A percentile compares a stretch with the other conserved stretches of the same genome.
These are phyloP conservation scores for Cryptosporidium andersoni DNA, from an alignment of 169 alveolate genomes.

Conservation along the genomic window DNA sequence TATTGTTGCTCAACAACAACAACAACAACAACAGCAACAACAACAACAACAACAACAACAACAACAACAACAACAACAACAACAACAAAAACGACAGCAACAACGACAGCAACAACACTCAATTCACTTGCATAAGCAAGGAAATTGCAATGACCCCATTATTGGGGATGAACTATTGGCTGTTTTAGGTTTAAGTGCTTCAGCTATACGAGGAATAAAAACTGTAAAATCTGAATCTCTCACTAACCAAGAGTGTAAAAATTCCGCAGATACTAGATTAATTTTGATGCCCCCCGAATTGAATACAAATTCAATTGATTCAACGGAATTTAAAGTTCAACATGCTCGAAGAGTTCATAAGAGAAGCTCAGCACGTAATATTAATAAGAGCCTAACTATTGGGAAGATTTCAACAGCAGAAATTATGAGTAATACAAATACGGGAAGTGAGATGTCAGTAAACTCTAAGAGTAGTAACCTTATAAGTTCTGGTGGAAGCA, in stretches of 20 bases:
- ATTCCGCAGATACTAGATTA: too few relatives aligned
- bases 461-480: neutral
- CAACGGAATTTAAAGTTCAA: too few relatives aligned
- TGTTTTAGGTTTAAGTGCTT: conserved; percentile 60
- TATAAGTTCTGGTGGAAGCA: neutral
- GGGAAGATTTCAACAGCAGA: neutral
- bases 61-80: neutral
- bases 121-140: neutral
- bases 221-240: neutral
- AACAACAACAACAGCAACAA: conserved; percentile 31
- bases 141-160: neutral
- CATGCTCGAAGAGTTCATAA: too few relatives aligned
- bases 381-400: neutral
- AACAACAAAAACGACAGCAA: neutral
- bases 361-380: too few relatives aligned
- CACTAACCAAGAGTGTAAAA: neutral
- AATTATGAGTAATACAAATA: neutral
- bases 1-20: conserved; percentile 23
- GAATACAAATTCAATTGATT: too few relatives aligned
- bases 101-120: neutral
- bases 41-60: conserved; percentile 1
- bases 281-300: too few relatives aligned
- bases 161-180: conserved; percentile 65
- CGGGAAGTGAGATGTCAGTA: neutral
- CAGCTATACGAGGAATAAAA: conserved; percentile 63